Evolutionary conservation across 2,329 filamentous ascomycete species (phyloP).

Genomic region (Exserohilum rostratum): DNA sequence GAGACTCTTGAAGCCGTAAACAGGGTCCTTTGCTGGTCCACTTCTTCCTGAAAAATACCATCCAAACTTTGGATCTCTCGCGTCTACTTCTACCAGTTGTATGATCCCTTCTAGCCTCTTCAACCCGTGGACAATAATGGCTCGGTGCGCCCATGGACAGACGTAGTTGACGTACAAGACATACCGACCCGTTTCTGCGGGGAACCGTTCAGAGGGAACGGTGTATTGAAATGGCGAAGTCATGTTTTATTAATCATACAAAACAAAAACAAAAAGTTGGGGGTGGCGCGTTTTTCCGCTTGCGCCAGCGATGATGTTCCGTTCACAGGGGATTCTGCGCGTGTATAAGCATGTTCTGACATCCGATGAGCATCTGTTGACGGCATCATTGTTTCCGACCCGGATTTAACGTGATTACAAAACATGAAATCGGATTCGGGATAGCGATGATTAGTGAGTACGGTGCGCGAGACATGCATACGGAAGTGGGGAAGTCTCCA

Average conservation of each 20-base stretch:
- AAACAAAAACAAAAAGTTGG: too few species aligned
- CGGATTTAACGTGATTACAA: conserved; percentile 34
- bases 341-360: too few species aligned
- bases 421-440: conserved; percentile 22
- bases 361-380: too few species aligned
- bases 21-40: conserved; percentile 37
- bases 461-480: conserved; percentile 1
- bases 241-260: conserved; percentile 56
- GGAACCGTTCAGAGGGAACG: conserved; percentile 62
- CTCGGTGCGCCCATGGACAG: conserved; percentile 68
- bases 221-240: conserved; percentile 62
- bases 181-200: conserved; percentile 66
- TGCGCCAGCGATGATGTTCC: too few species aligned
- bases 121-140: conserved; percentile 55
- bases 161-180: conserved; percentile 65
- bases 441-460: conserved; percentile 22
- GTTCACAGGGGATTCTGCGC: too few species aligned
- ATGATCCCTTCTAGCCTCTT: conserved; percentile 60
- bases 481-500: neutral
- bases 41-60: conserved; percentile 42
- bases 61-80: conserved; percentile 33
- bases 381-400: too few species aligned
- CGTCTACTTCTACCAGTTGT: conserved; percentile 55
- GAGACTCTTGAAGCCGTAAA: conserved; percentile 40
- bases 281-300: neutral